Conservation (phyloP, 2,329 filamentous ascomycete genomes). For the Sphaerulina populicola region DNA sequence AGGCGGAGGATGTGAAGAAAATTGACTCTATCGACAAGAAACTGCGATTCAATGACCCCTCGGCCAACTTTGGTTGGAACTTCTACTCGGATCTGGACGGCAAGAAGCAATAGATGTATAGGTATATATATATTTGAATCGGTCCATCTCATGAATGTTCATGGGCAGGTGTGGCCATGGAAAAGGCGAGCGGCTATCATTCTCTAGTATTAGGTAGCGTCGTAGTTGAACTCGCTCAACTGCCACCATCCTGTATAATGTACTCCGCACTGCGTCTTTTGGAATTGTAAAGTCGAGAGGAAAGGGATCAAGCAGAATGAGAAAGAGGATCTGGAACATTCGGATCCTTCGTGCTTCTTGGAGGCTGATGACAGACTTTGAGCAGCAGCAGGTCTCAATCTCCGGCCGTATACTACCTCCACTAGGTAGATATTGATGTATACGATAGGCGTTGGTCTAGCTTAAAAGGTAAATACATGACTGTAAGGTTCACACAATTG, state of each 20-base stretch:
- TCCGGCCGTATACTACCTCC: neutral
- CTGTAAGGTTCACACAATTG: neutral
- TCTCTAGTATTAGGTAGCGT: too few species aligned
- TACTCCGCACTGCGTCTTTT: too few species aligned
- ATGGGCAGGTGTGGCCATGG: too few species aligned
- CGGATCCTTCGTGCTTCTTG: neutral
- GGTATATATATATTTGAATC: too few species aligned
- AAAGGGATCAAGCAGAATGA: neutral
- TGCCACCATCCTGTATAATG: too few species aligned
- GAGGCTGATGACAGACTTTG: neutral
- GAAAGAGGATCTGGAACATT: neutral
- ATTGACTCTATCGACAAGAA: constrained; percentile 52
- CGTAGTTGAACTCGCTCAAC: too few species aligned
- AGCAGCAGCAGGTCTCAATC: neutral
- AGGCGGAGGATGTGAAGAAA: constrained; percentile 49
- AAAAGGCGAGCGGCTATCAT: too few species aligned
- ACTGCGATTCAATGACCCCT: constrained; percentile 55
- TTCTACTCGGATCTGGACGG: constrained; percentile 55
- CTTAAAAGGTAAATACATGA: too few species aligned
- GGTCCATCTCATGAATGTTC: too few species aligned
- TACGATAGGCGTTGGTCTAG: neutral
- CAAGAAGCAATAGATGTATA: constrained; percentile 32
- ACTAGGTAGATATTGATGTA: too few species aligned
- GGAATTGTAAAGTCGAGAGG: too few species aligned
- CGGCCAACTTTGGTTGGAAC: constrained; percentile 47